These are phyloP conservation scores for Debaryomyces udenii DNA, from an alignment of 1,139 yeast species.

Conservation along the genomic window DNA sequence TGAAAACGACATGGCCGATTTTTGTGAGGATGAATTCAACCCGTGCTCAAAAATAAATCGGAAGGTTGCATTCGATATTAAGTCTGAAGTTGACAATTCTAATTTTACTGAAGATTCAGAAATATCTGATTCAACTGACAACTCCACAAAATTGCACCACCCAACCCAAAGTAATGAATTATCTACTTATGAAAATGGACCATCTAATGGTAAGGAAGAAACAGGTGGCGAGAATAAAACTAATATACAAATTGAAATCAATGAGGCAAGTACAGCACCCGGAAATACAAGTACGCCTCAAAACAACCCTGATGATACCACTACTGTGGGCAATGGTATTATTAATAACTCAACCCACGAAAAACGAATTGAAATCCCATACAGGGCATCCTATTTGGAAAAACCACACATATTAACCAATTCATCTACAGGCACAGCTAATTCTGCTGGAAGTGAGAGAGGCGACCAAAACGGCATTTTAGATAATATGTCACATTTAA, in stretches of 20 bases:
- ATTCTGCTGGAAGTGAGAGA: conserved; percentile 31
- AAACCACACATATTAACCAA: conserved; percentile 51
- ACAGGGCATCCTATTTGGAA: conserved; percentile 27
- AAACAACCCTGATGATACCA: not conserved
- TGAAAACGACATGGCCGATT: conserved; percentile 40
- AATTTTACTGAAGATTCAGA: not conserved
- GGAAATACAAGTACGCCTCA: not conserved
- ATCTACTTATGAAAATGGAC: not conserved
- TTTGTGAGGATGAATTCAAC: conserved; percentile 50
- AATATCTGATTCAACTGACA: not conserved
- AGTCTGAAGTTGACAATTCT: conserved; percentile 6
- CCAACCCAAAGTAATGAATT: not conserved
- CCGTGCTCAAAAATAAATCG: conserved; percentile 39
- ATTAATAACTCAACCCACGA: not conserved
- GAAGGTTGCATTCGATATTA: conserved; percentile 38
- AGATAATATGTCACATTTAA: conserved; percentile 41
- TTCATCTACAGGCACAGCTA: conserved; percentile 62
- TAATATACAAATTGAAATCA: not conserved
- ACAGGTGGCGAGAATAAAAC: not conserved
- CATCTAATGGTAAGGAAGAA: not conserved
- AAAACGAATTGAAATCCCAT: conserved; percentile 8
- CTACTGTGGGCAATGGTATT: not conserved
- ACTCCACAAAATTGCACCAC: not conserved
- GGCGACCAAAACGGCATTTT: conserved; percentile 25
- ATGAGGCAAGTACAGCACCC: not conserved